These are phyloP conservation scores for Phytopythium kandeliae DNA, from an alignment of 352 stramenopile species.

Conservation along the genomic window DNA sequence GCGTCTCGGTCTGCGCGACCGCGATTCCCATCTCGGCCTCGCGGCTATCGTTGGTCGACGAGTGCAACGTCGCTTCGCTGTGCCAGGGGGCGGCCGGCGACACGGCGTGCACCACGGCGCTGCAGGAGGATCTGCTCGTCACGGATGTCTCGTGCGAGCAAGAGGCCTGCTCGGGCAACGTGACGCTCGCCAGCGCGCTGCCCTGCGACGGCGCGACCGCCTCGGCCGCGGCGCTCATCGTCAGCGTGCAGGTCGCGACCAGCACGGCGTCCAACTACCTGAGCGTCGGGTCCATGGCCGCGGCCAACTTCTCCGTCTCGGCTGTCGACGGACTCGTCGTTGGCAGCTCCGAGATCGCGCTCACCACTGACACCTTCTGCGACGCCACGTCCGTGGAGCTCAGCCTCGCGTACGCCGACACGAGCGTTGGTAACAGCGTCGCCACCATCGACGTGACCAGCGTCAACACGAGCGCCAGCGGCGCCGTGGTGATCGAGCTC, in stretches of 20 bases:
- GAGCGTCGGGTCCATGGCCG: slow-evolving; percentile 36
- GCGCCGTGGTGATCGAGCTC: slow-evolving; percentile 34
- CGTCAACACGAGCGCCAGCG: slow-evolving; percentile 34
- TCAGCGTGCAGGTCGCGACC: slow-evolving; percentile 45
- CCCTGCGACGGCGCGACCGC: slow-evolving; percentile 34
- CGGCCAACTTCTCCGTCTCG: slow-evolving; percentile 30
- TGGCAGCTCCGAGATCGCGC: slow-evolving; percentile 26
- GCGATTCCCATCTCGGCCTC: slow-evolving; percentile 36
- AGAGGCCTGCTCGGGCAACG: slow-evolving; percentile 41
- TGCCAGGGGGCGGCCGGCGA: slow-evolving; percentile 42
- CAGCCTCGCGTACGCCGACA: slow-evolving; percentile 19
- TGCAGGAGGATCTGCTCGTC: slow-evolving; percentile 29
- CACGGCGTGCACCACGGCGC: slow-evolving; percentile 34
- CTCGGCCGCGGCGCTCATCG: slow-evolving; percentile 32
- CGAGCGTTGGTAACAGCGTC: slow-evolving; percentile 6
- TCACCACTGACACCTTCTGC: slow-evolving; percentile 42
- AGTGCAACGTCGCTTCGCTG: slow-evolving; percentile 54
- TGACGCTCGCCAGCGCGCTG: slow-evolving; percentile 35
- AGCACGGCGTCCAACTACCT: slow-evolving; percentile 38
- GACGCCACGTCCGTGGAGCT: slow-evolving; percentile 21
- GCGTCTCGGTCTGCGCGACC: slow-evolving; percentile 46
- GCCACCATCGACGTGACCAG: slow-evolving; percentile 21
- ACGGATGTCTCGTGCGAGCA: slow-evolving; percentile 31
- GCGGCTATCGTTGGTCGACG: slow-evolving; percentile 39
- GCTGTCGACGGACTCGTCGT: slow-evolving; percentile 22